Evolutionary conservation across 2,329 filamentous ascomycete genomes (phyloP), one percentile per base, ranked within the genome.

Genomic region (Fusarium albidum): DNA sequence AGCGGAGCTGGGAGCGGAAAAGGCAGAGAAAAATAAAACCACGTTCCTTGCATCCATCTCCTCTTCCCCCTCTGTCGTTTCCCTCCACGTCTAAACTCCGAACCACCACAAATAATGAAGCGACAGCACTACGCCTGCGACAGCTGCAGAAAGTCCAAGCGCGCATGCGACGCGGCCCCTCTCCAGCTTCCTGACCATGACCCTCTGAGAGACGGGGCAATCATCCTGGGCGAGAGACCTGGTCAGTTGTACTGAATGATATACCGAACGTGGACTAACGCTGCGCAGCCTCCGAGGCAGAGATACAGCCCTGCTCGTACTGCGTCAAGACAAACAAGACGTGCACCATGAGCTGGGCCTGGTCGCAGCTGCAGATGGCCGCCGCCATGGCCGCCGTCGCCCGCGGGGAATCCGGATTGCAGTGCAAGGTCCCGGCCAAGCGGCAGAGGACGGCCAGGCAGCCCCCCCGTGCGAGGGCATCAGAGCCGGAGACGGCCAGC

Each of bases 251-350:
- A 15, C 10, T 9, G 1, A 32, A 15, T n/a, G n/a, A n/a, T n/a
- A n/a, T n/a, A n/a, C n/a, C n/a, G n/a, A 17, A 1, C 12, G 17
- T 18, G 21, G n/a, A 21, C 45, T 59, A 42, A 59, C n/a, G n/a
- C n/a, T 1, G 7, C 12, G 1, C 37, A 62, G 59, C 34, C 26
- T 40, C 47, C 14, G 54, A 39, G 2, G 27, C 17, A 9, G 28
- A 26, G 2, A 41, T 47, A 14, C 32, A 42, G n/a, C 44, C 67
- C 52, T 71, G 69, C 27, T 69, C 69, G 3, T 71, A 71, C 15
- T 71, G 69, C 21, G 39, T 49, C n/a, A 71, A 63, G 52, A 71
- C 69, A 3, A 66, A 63, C 13, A 71, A 71, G 43, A 53, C 52
- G 11, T 71, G 69, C 48, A 69, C 69, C 5, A 55, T 69, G 42